Evolutionary conservation across 1,284 basidiomycete species (phyloP), one percentile per base, ranked within the genome.

Genomic region (Tylopilus orsonianus): DNA sequence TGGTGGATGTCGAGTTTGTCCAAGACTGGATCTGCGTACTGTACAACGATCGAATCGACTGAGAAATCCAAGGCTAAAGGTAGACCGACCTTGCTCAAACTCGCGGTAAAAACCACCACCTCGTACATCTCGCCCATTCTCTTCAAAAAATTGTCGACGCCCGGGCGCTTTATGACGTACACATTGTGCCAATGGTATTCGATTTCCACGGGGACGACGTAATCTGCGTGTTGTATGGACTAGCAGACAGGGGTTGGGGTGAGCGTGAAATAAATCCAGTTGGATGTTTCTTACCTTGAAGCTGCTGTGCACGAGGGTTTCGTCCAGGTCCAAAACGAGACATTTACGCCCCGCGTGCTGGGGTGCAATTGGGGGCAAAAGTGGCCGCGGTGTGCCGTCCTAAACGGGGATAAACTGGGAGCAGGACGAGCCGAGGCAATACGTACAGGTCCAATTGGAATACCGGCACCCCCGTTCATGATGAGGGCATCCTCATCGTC

Each of bases 91-190:
- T 99, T 99, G 79, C 91, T 94, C 49, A 99, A 71, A 71, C 91
- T 94, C 10, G 97, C 96, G 6, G 96, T 99, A 69, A 99, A 99
- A 13, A 99, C 91, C 24, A 99, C 97, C 48, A 99, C 81, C 71
- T 99, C 96, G 70, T 97, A 99, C 43, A 98, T 84, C 69, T 97
- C 90, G 35, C 97, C 96, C 97, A 99, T 99, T 69, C 83, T 87
- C 69, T 90, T 90, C 71, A 99, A 74, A 71, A 99, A 99, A 64
- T 87, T 87, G 71, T 99, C 96, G 22, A 99, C 97, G 8, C 96
- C 96, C 2, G 96, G 96, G 40, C 96, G 86, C 72, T 99, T 99
- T 71, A 99, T 93, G 35, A 99, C 97, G 71, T 99, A 98, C 53
- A 99, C 93, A 62, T 98, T 98, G 70, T 99, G 96, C 77, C 90